Base-by-base conservation (phyloP, 75 land plant species). In the Adiantum capillusveneris region DNA sequence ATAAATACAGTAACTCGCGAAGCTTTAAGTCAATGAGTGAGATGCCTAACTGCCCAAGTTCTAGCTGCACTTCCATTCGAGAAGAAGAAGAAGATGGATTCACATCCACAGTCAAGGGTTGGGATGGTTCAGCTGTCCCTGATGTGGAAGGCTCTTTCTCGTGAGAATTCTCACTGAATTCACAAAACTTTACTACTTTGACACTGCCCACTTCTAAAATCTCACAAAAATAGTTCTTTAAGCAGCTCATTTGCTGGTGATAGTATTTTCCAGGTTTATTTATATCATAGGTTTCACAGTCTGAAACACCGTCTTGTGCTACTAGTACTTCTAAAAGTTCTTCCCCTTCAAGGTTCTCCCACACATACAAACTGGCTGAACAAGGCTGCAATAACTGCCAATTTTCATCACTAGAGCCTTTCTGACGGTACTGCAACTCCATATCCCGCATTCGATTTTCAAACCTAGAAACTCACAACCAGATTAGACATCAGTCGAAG, bases 341-440 rank as follows among this genome's bases (percentile, higher is more conserved):
- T 39, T 77, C 73, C 22, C 93, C 93, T 66, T 76, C 72, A n/a
- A 83, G 93, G 64, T 90, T 73, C 31, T 87, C 91, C 92, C 91
- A 95, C 14, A 84, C 72, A 73, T 80, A 95, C 25, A 65, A 63
- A 52, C 50, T 59, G 11, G 89, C 80, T 44, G 92, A 84, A 53
- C 76, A 74, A 16, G 99, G 93, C 36, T 56, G 44, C 44, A 95
- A 53, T 0, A 29, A 41, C 42, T 71, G 66, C 88, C 86, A 90
- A 1, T 78, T 68, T 71, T 80, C 75, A 57, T 84, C 89, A 73
- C 66, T 66, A 44, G 82, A 70, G 34, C 89, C 86, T 29, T 72
- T 69, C 60, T 95, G 99, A 16, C 92, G 84, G 68, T 76, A 45
- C 44, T 64, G 61, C 0, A 95, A 75, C 24, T 24, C 42, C 20